Conservation (phyloP, 116 monocot genomes). For the Posidonia oceanica region DNA sequence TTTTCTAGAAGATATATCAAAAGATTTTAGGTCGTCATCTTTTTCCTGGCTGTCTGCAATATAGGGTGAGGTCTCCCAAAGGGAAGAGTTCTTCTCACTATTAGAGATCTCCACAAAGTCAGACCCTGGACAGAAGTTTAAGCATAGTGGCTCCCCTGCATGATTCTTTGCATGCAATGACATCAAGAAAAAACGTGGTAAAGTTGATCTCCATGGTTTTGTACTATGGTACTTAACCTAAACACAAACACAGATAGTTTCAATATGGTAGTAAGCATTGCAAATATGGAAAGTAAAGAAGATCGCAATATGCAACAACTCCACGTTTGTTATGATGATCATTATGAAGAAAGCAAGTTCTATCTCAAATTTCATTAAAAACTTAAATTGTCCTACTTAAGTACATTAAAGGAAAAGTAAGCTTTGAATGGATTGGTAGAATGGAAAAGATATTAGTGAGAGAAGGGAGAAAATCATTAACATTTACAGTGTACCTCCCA, state of each 20-base stretch:
- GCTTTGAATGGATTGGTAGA: no score
- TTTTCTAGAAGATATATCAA: slow-evolving; percentile 17
- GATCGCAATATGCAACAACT: no score
- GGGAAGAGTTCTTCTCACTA: slow-evolving; percentile 27
- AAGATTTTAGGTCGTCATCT: slow-evolving; percentile 32
- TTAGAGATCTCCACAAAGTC: slow-evolving; percentile 67
- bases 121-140: slow-evolving; percentile 51
- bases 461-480: no score
- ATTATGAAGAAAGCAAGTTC: no score
- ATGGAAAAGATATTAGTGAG: no score
- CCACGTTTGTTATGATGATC: no score
- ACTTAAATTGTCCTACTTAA: no score
- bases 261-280: not conserved
- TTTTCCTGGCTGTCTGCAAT: slow-evolving; percentile 29
- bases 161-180: slow-evolving; percentile 67
- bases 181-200: slow-evolving; percentile 39
- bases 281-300: no score
- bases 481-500: no score
- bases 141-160: slow-evolving; percentile 35
- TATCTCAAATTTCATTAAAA: no score
- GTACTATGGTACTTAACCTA: slow-evolving; percentile 60
- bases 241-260: not conserved
- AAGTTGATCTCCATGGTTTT: slow-evolving; percentile 34
- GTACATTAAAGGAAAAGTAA: no score
- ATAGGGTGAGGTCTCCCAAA: slow-evolving; percentile 51